Percentiles rank a stretch among this genome's conserved stretches.
Evolutionary conservation across 2,329 filamentous ascomycete genomes (phyloP).

Genomic region (Bipolaris oryzae): DNA sequence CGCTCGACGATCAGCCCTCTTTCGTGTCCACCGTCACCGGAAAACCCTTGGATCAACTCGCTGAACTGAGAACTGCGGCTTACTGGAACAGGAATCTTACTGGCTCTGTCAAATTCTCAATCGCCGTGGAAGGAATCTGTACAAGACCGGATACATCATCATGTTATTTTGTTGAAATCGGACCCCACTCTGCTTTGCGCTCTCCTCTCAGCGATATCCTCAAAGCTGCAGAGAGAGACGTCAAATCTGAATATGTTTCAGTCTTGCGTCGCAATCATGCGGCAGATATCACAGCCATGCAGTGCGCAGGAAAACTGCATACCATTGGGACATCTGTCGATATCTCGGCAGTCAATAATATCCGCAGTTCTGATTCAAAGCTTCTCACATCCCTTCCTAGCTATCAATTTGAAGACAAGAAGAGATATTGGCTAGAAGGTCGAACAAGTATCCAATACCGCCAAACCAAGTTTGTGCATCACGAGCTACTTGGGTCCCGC

Average conservation of each 20-base stretch:
- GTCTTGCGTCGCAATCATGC: constrained; percentile 12
- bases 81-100: constrained; percentile 29
- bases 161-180: constrained; percentile 24
- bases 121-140: constrained; percentile 27
- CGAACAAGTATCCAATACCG: constrained; percentile 17
- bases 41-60: neutral
- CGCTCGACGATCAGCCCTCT: neutral
- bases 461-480: constrained; percentile 11
- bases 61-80: constrained; percentile 6
- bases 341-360: constrained; percentile 9
- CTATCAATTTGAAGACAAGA: constrained; percentile 20
- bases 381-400: constrained; percentile 15
- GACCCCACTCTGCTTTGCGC: constrained; percentile 24
- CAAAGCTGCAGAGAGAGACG: neutral
- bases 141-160: constrained; percentile 1
- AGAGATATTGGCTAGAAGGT: constrained; percentile 20
- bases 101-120: constrained; percentile 18
- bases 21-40: constrained; percentile 21
- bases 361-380: neutral
- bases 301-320: constrained; percentile 16
- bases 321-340: constrained; percentile 6
- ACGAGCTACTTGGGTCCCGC: constrained; percentile 32
- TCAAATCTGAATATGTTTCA: constrained; percentile 17
- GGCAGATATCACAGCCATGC: constrained; percentile 14
- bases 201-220: constrained; percentile 19